Base-by-base conservation (phyloP, 2,329 filamentous ascomycete genomes). In the Pseudogymnoascus sp. region DNA sequence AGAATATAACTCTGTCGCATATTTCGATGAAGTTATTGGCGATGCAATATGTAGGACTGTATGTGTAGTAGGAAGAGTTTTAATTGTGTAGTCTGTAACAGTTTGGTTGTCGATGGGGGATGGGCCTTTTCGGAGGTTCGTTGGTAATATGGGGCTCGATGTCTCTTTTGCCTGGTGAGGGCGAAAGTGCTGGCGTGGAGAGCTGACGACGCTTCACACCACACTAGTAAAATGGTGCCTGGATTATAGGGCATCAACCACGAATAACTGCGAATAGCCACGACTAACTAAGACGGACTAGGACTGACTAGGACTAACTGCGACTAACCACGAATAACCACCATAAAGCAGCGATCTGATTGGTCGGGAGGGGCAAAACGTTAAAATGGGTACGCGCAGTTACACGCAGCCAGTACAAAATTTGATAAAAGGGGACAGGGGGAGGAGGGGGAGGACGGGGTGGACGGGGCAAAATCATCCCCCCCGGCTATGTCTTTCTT, bases 181-280 rank as follows among this genome's bases (percentile, higher is more conserved):
- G 59, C 59, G 59, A 61, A 37, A 61, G 59, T 42, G 59, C 59
- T 61, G 59, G 59, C 59, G 59, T 61, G 59, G 59, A 61, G 59
- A 61, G 59, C 59, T 61, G 59, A 61, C 59, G 59, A 61, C 59
- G 59, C 59, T 61, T 61, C 34, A 37, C 59, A 61, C 59, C 59
- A 61, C 59, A 61, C 59, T 61, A 61, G 59, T 57, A 16, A 4
- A 18, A 12, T 3, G 26, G 1, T 34, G 8, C 47, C 47, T 57
- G n/a, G 10, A 16, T 3, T 11, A 31, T 57, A 34, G 5, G 47
- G 47, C 47, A 3, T 12, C 47, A 11, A 18, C n/a, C n/a, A 34
- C 29, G 21, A 18, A 57, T 57, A 57, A 34, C 26, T 18, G 2
- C 47, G 26, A 34, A 18, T 34, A 57, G 12, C 47, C 1, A 12